Base-by-base conservation (phyloP, 1,284 basidiomycete species). In the Wallemia mellicola region DNA sequence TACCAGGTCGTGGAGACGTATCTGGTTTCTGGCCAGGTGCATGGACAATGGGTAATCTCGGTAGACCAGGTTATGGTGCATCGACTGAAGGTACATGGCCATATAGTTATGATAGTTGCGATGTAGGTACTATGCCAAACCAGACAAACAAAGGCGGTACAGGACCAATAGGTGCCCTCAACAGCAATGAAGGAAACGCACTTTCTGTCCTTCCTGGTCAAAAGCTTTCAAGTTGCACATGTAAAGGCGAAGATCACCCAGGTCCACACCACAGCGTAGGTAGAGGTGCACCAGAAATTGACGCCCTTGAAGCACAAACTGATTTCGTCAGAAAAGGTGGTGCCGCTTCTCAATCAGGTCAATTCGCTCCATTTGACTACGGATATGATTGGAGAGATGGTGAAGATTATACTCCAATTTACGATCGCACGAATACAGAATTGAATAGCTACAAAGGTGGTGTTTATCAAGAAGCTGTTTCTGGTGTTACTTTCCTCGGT, bases 361-460 rank as follows among this genome's bases (percentile, higher is more conserved):
- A 89, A 69, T 70, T 76, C 56, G 85, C 84, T n/a, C 83, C 83
- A 14, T 89, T 81, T 70, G 80, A 86, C 69, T 75, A 75, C 62
- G 65, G 74, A 59, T 86, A 83, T 68, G 63, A 77, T 61, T 81
- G 75, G 65, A 76, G 79, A 64, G 71, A 73, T 24, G 66, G 75
- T 3, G 70, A 77, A 1, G 72, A 48, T 17, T 62, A 59, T n/a
- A 60, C 62, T 25, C 60, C 60, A 1, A 65, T 65, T 2, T 68
- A 67, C 64, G 66, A 72, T 59, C 55, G 62, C 2, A 60, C 71
- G 22, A 76, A 79, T 24, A 75, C 76, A 1, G 71, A 80, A 60
- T 76, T 73, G 65, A 91, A 91, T 70, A 61, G 70, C 1, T 92
- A 89, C 69, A 77, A 74, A 59, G 88, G 87, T 25, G 82, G 81